Base-by-base conservation (phyloP, 192 early-diverging fungal species). In the Backusella macrospora region DNA sequence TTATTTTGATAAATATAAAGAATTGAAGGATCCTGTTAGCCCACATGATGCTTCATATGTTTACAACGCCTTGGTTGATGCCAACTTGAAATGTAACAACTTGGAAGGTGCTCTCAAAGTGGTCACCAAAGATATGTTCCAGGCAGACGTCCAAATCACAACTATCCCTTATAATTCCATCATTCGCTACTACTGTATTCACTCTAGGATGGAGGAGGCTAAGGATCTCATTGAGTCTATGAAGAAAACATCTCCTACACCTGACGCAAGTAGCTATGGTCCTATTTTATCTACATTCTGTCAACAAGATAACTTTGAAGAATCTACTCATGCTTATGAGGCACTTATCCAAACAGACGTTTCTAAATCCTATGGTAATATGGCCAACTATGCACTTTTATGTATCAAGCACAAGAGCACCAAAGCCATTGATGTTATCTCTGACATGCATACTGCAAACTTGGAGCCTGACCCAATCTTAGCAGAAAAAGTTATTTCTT, bases 211-310 rank as follows among this genome's bases (percentile, higher is more conserved):
- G 48, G 70, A 47, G 26, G 43, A 73, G 14, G 80, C 80, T 14
- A 40, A 74, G 26, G 63, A 40, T 13, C 48, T 82, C 6, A 49
- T 82, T 34, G 23, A 43, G 1, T 39, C 62, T 26, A 43, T 81
- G 37, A 26, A 74, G 6, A 39, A 65, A 26, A 39, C 63, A 15
- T 59, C 75, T 9, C 80, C 80, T 39, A 9, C 62, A 3, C 80
- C 80, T 7, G 77, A 76, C 38, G 76, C 80, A n/a, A 73, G 70
- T 65, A 82, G 73, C 44, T 82, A 70, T 69, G 80, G 80, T n/a
- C 73, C 76, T 21, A 72, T 82, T 44, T 43, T 82, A 0, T 70
- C 74, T 37, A 65, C 73, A 12, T 72, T 72, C 5, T 76, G 71
- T 39, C 68, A 80, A 29, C 13, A 26, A 1, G 14, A 55, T 62